Conservation (phyloP, 2,329 filamentous ascomycete species). For the Talaromyces sp. region DNA sequence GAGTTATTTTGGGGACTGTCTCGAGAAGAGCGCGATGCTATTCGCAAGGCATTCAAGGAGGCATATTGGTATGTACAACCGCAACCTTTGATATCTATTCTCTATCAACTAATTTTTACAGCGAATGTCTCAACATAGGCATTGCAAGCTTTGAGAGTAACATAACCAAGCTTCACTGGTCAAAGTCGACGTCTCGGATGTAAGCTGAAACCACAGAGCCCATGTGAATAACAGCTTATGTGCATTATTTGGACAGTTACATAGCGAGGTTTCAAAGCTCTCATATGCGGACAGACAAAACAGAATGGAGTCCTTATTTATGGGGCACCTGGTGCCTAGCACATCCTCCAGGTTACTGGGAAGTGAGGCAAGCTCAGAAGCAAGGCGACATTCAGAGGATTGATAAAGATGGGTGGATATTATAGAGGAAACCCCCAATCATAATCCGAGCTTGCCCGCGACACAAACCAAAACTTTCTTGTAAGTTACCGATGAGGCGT, state of each 20-base stretch:
- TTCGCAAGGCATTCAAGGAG: neutral
- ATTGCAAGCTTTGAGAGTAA: neutral
- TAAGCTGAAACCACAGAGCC: neutral
- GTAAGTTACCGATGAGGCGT: no score
- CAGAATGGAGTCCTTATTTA: neutral
- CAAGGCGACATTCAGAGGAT: neutral
- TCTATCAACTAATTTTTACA: neutral
- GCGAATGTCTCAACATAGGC: neutral
- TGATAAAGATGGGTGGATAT: no score
- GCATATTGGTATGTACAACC: neutral
- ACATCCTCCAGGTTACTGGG: neutral
- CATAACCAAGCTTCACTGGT: neutral
- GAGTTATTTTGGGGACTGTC: neutral
- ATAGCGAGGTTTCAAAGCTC: neutral
- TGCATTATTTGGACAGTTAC: neutral
- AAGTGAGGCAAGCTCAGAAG: neutral
- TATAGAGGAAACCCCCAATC: no score
- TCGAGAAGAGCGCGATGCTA: neutral
- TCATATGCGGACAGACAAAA: neutral
- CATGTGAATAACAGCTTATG: neutral
- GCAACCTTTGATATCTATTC: neutral
- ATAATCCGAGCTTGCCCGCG: no score
- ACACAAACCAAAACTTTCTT: no score
- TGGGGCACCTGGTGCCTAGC: neutral
- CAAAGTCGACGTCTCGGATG: neutral